phyloP scores from a whole-genome alignment of 495 filamentous ascomycete species.

The Xylaria scruposa region DNA sequence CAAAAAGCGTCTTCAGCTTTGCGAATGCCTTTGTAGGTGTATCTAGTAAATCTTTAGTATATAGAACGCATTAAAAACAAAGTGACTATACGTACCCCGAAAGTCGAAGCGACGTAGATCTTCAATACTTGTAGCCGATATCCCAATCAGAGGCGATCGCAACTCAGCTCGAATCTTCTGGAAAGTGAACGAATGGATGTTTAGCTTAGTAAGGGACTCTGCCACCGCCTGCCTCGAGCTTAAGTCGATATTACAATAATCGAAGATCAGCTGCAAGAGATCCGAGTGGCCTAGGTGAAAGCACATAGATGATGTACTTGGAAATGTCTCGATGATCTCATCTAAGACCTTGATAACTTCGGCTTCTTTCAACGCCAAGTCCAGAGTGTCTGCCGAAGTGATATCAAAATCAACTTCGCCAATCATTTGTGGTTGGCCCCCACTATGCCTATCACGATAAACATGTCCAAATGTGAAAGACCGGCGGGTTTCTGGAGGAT shows the following conservation, averaged over 20 bases:
- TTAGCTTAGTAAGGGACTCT: conserved; percentile 86
- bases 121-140: conserved; percentile 89
- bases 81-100: conserved; percentile 60
- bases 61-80: conserved; percentile 9
- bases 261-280: conserved; percentile 82
- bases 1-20: conserved; percentile 74
- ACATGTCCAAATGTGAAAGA: conserved; percentile 91
- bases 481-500: conserved; percentile 67
- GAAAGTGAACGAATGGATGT: conserved; percentile 83
- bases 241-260: conserved; percentile 79
- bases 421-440: conserved; percentile 80
- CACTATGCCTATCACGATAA: conserved; percentile 75
- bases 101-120: conserved; percentile 93
- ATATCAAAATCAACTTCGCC: conserved; percentile 97
- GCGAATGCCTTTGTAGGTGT: conserved; percentile 74
- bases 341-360: conserved; percentile 95
- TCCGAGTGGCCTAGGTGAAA: conserved; percentile 93
- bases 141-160: conserved; percentile 75
- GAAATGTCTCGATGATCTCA: conserved; percentile 85
- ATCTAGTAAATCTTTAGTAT: conserved; percentile 52
- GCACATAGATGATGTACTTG: conserved; percentile 78
- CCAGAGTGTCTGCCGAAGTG: conserved; percentile 75
- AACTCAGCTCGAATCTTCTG: conserved; percentile 85
- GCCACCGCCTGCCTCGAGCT: conserved; percentile 74
- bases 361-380: conserved; percentile 90